These are phyloP conservation scores for Triticum turgidum DNA, from an alignment of 176 grass and related monocot species.

Conservation along the genomic window DNA sequence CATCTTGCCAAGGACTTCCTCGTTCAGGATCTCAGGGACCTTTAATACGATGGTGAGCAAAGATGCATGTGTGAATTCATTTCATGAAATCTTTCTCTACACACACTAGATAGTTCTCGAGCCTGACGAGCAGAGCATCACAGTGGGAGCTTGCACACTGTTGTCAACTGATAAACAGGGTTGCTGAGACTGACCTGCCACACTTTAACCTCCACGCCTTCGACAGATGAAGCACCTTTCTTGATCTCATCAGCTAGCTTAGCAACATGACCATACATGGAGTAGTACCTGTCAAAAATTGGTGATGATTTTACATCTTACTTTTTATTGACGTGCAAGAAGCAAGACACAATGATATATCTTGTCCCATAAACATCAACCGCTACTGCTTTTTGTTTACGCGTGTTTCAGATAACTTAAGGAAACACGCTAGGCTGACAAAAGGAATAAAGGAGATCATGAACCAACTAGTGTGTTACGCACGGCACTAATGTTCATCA, in stretches of 20 bases:
- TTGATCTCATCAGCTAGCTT: constrained; percentile 87
- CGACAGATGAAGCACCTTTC: constrained; percentile 68
- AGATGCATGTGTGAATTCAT: too few relatives aligned
- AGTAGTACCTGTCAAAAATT: constrained; percentile 61
- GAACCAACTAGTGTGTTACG: not conserved
- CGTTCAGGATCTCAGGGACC: constrained; percentile 51
- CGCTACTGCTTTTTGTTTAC: not conserved
- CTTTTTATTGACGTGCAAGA: not conserved
- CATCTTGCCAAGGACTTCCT: constrained; percentile 69
- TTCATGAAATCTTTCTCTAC: too few relatives aligned
- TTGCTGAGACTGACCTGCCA: constrained; percentile 68
- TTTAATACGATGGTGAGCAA: not conserved
- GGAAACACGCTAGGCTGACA: not conserved
- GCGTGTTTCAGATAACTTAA: not conserved
- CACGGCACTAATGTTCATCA: not conserved
- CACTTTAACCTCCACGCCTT: constrained; percentile 76
- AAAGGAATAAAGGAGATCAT: not conserved
- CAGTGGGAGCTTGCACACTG: not conserved
- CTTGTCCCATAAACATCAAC: not conserved
- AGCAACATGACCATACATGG: constrained; percentile 83
- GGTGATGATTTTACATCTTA: not conserved
- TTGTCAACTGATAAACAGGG: not conserved
- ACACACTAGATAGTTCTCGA: not conserved
- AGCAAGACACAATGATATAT: constrained; percentile 17
- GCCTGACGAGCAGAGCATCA: not conserved